Base-by-base conservation (phyloP, 1,284 basidiomycete species). In the Neonothopanus nambi region DNA sequence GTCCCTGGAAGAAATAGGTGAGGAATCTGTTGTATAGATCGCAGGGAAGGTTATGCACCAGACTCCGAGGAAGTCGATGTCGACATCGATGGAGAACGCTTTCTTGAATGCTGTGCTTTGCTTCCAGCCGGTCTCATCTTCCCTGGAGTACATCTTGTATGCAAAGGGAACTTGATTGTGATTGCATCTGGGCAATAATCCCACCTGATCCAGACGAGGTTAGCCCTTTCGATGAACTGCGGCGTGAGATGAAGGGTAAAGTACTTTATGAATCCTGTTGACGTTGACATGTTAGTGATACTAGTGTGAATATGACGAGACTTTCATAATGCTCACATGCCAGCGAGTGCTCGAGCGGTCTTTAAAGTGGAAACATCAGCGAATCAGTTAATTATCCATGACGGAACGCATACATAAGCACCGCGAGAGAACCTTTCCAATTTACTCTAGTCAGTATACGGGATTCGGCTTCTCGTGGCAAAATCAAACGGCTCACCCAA, bases 151-250 rank as follows among this genome's bases (percentile, higher is more conserved):
- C 65, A 84, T 75, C 48, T 76, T 76, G 69, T 81, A 85, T 4
- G 82, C 82, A 58, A 84, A 81, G 0, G 76, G 72, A 3, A 84
- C 69, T 57, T 84, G 81, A 55, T 82, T 76, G 24, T 72, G 67
- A 55, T 82, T 83, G 59, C 74, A 70, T 30, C 64, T 67, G 0
- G 80, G 77, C 0, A 84, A 70, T 6, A 84, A 64, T 1, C 82
- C 81, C 45, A 83, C 74, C 73, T 76, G n/a, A n/a, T n/a, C n/a
- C n/a, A 52, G 24, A 40, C 11, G 5, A 28, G 11, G 26, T 28
- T 28, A 11, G 5, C 11, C 11, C 5, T 5, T 28, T 28, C 11
- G 11, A 11, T 28, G 11, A 28, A 28, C 5, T 28, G 11, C 26
- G 11, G 26, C 26, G 5, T 28, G 26, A 28, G 5, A 11, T 11